Evolutionary conservation across 2,329 filamentous ascomycete genomes (phyloP).

Genomic region (Monosporascus sp.): DNA sequence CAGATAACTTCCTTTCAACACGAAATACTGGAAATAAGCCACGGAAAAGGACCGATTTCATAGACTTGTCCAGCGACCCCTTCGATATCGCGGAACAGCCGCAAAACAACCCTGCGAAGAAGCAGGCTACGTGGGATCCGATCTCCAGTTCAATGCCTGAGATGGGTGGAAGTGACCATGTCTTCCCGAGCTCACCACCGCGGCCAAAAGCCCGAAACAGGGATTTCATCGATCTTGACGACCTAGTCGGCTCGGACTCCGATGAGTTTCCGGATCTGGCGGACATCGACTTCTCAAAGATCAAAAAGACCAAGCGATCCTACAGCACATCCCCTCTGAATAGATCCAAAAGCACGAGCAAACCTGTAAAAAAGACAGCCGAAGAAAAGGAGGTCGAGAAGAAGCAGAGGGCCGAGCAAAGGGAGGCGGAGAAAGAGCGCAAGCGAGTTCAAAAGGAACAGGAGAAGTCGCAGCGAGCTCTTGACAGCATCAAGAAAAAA

Average conservation of each 20-base stretch:
- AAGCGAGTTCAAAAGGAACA: conserved; percentile 53
- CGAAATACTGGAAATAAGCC: conserved; percentile 5
- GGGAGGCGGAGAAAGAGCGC: conserved; percentile 49
- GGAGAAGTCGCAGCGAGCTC: conserved; percentile 56
- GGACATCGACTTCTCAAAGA: conserved; percentile 33
- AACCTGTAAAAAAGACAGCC: conserved; percentile 8
- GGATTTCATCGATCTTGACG: conserved; percentile 33
- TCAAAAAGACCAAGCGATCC: conserved; percentile 9
- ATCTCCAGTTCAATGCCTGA: conserved; percentile 52
- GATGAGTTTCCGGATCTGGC: conserved; percentile 46
- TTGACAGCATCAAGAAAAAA: conserved; percentile 59
- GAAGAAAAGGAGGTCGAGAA: conserved; percentile 37
- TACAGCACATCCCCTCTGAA: conserved; percentile 13
- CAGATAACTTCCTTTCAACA: background rate
- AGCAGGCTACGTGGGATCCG: conserved; percentile 39
- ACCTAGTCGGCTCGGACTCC: conserved; percentile 25
- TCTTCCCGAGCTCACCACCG: conserved; percentile 9
- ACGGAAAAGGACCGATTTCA: conserved; percentile 11
- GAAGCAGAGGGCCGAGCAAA: conserved; percentile 41
- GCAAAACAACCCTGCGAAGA: conserved; percentile 14
- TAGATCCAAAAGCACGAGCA: conserved; percentile 13
- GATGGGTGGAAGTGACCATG: conserved; percentile 13
- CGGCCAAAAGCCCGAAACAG: conserved; percentile 15
- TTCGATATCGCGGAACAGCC: conserved; percentile 9
- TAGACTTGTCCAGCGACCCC: conserved; percentile 25